These are phyloP conservation scores for Pythium myriotylum DNA, from an alignment of 352 stramenopile genomes.

Conservation along the genomic window DNA sequence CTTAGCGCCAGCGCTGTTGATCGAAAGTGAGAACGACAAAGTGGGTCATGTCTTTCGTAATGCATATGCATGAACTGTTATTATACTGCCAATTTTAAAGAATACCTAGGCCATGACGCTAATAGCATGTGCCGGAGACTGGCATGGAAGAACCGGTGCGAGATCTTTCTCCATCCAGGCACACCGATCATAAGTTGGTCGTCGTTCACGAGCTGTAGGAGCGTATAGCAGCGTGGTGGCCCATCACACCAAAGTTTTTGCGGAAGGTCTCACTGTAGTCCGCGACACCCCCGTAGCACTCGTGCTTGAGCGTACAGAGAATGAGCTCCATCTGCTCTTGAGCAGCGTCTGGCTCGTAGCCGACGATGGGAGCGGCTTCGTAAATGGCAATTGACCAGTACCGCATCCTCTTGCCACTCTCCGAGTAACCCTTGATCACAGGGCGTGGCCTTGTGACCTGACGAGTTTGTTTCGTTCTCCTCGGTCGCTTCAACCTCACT, in stretches of 20 bases:
- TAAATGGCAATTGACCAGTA: too few species aligned
- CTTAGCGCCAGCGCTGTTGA: too few species aligned
- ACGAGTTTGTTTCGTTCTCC: neutral
- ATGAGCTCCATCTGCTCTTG: slow-evolving; percentile 59
- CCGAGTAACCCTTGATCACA: too few species aligned
- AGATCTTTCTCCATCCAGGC: slow-evolving; percentile 42
- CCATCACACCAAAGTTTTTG: slow-evolving; percentile 48
- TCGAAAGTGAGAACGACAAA: too few species aligned
- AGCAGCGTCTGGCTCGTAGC: slow-evolving; percentile 44
- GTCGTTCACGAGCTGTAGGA: slow-evolving; percentile 36
- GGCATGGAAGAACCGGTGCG: slow-evolving; percentile 22
- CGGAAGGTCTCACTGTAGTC: slow-evolving; percentile 51
- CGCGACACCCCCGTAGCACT: slow-evolving; percentile 48
- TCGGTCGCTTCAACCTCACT: neutral
- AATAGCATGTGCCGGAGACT: too few species aligned
- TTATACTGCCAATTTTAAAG: too few species aligned
- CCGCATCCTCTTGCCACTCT: too few species aligned
- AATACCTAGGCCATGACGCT: too few species aligned
- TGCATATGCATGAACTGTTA: too few species aligned
- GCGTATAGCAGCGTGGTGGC: slow-evolving; percentile 52
- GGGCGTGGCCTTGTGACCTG: too few species aligned
- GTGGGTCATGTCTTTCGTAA: too few species aligned
- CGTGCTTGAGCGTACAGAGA: slow-evolving; percentile 49
- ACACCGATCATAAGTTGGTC: slow-evolving; percentile 48
- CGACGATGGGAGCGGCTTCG: too few species aligned